Evolutionary conservation across 805 yeast species (phyloP), one percentile per base, ranked within the genome.

Genomic region (Metschnikowia arizonensis): DNA sequence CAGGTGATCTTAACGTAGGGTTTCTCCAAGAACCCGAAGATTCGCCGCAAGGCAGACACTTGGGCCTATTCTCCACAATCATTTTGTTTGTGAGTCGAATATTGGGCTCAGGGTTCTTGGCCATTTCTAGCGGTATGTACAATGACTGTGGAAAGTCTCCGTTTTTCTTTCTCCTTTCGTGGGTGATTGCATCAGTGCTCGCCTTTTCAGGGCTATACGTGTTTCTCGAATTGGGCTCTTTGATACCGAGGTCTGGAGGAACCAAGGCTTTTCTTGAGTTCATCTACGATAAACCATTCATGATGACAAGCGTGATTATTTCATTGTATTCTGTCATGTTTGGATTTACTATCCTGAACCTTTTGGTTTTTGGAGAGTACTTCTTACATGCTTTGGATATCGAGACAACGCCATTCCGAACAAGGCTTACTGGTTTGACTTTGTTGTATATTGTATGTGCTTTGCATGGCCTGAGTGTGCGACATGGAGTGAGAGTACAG

Each of bases 101-200:
- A 33, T 67, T 85, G 10, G 93, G 95, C 0, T 82, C 89, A 0
- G 93, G 93, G 0, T 84, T 85, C 7, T 82, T 85, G 66, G 83
- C 89, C 6, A 78, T 82, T 1, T 83, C 90, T 0, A 76, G 85
- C 15, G 77, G 82, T 21, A 77, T 85, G 25, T 82, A 78, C 55
- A 74, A 73, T 36, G 84, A 82, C 52, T 78, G 80, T 54, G 90
- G 90, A 21, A 82, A 87, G 11, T 82, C 85, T 8, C 78, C 82
- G 1, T 63, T 72, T 17, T 55, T 83, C 28, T 85, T 83, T 58
- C 74, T 83, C 38, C 47, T 68, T 0, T 76, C 85, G 1, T 85
- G 93, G 93, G 25, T 72, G 2, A 57, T 81, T 9, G 82, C 88
- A 3, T 83, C 83, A 1, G 39, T 74, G 4, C 67, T 82, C 47